phyloP scores from a whole-genome alignment of 1,284 basidiomycete genomes.

The Trichosporon sp. region DNA sequence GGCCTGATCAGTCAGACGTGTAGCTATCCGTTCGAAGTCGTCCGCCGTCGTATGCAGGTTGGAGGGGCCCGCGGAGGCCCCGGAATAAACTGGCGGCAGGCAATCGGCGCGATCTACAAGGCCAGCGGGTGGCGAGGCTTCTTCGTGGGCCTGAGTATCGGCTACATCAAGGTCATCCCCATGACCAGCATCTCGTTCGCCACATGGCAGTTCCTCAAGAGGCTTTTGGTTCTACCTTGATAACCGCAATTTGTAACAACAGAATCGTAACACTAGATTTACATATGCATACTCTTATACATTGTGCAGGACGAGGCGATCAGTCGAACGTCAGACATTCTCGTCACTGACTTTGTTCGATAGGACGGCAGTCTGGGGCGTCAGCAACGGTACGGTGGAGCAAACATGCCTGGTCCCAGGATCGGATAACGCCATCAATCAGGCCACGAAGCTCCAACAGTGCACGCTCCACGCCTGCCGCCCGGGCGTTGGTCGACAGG shows the following conservation, averaged over 20 bases:
- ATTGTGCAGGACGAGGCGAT: background rate
- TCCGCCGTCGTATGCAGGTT: constrained; percentile 92
- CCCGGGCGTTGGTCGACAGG: background rate
- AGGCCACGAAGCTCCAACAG: constrained; percentile 41
- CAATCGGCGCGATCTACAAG: constrained; percentile 64
- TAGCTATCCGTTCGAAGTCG: constrained; percentile 94
- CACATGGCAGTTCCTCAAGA: constrained; percentile 51
- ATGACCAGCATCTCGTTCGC: constrained; percentile 65
- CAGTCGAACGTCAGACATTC: background rate
- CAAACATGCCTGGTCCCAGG: constrained; percentile 38
- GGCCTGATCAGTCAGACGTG: constrained; percentile 84
- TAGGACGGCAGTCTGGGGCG: constrained; percentile 1
- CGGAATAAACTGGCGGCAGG: constrained; percentile 68
- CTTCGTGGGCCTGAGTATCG: constrained; percentile 88
- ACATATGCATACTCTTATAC: constrained; percentile 16
- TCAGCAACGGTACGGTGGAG: background rate
- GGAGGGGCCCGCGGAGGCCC: constrained; percentile 65
- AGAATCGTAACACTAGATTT: constrained; percentile 12
- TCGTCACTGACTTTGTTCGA: background rate
- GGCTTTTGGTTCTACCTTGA: constrained; percentile 31
- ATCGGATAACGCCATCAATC: constrained; percentile 36
- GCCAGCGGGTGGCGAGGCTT: constrained; percentile 78
- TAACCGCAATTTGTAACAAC: constrained; percentile 31
- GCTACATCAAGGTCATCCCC: constrained; percentile 93
- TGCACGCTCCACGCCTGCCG: constrained; percentile 32